These are phyloP conservation scores for Eucalyptus cloeziana DNA, from an alignment of 345 rosid genomes.

Conservation along the genomic window DNA sequence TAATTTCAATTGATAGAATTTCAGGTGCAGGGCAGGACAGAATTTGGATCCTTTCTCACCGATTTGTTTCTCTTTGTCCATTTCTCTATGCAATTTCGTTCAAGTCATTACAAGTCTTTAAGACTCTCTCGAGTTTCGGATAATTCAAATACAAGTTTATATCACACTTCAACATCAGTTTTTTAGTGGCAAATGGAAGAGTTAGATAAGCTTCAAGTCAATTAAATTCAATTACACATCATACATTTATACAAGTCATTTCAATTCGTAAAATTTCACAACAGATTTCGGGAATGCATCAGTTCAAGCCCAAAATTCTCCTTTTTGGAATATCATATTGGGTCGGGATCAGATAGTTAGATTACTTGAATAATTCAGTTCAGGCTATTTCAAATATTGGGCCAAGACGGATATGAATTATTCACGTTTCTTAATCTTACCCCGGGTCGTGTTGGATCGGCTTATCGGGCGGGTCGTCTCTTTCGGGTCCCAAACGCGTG, in stretches of 20 bases:
- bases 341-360: not conserved
- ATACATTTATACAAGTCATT: accelerated
- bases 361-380: not conserved
- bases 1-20: not conserved
- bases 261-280: not conserved
- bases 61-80: accelerated
- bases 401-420: not conserved
- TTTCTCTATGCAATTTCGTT: not conserved
- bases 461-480: not conserved
- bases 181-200: not conserved
- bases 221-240: not conserved
- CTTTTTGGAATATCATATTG: not conserved
- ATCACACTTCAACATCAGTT: accelerated
- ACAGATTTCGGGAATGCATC: not conserved
- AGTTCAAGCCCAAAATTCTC: not conserved
- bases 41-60: accelerated
- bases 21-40: accelerated
- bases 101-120: not conserved
- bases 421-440: not conserved
- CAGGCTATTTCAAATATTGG: not conserved
- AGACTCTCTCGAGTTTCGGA: accelerated
- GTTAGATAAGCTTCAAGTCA: not conserved
- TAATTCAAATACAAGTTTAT: not conserved
- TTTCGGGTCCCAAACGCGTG: not conserved
- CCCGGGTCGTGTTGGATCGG: not conserved